Base-by-base conservation (phyloP, 345 rosid genomes). In the Euclidium syriacum region DNA sequence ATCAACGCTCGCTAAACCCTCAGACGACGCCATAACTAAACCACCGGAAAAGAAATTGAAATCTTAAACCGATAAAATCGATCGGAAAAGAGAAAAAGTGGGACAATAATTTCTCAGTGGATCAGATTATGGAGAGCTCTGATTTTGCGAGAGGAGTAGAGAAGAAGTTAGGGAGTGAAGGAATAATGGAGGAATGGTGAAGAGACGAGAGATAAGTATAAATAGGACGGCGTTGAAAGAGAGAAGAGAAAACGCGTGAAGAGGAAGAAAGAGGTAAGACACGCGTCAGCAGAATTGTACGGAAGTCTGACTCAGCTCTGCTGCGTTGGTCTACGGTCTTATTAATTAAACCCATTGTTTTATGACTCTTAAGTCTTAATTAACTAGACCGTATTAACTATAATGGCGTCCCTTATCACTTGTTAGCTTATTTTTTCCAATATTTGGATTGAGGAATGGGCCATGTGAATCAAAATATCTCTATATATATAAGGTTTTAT, bases 271-370 rank as follows among this genome's bases (percentile, higher is more conserved):
- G 34, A 5, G 4, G 30, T n/a, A 17, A 29, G 65, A 73, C 77
- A 73, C 77, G 77, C 44, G 77, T 73, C 73, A 67, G 43, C 65
- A 35, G 0, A 2, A 6, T 62, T 52, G 77, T 73, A 73, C 77
- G 77, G 73, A 67, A 47, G 46, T 48, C 63, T 66, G 77, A 72
- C 76, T 72, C 71, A 71, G 65, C 71, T 55, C 35, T 40, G 32
- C 23, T 16, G 3, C 8, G 8, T 23, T 0, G 5, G 27, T 27
- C 51, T 53, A 7, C 41, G 58, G 58, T 70, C 57, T 23, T 12
- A 53, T 38, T 54, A 5, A 17, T 32, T 51, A 32, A 41, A 16
- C 44, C 23, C 17, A 44, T 32, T 34, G 4, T 65, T 44, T 14
- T 4, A 10, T 24, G 2, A 30, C 22, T n/a, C n/a, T n/a, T n/a